Evolutionary conservation across 768 basidiomycete species (phyloP), one percentile per base, ranked within the genome.

Genomic region (Auricularia cornea): DNA sequence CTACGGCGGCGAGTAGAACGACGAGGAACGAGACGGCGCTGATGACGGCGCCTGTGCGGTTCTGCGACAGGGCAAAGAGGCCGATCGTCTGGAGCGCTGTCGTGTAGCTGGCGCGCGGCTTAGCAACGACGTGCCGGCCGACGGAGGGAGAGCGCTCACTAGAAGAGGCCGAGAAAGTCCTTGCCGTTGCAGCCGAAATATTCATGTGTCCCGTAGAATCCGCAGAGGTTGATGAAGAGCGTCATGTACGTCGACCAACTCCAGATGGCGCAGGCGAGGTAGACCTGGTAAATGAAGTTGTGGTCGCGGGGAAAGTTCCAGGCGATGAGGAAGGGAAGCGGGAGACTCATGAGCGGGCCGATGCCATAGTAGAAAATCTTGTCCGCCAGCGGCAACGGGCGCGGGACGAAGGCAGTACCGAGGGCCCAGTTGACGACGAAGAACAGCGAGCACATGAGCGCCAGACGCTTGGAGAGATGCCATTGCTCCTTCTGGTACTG

Each of bases 301-400:
- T 82, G 79, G 65, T 86, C 82, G 51, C 87, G 79, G 2, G 90
- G 90, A 78, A 84, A 85, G 76, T 93, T 86, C 69, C 82, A 87
- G 62, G 87, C 76, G 62, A 91, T 81, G 78, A 90, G 79, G 60
- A 83, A 71, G 31, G 84, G 70, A 38, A 91, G 74, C 1, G 87
- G 88, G 26, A 91, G 71, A 31, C 82, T 87, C 60, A 89, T 71
- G 3, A 75, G 72, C 2, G 89, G 84, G 2, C 84, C 81, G 66
- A 88, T 77, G 20, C 78, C 84, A 70, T 83, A 88, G 68, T 84
- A 79, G 72, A 85, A 87, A 29, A 84, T 76, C 67, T 84, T 80
- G 72, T 92, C 88, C 40, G 81, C 72, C 3, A 81, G 67, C 20
- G 72, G 74, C 14, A 75, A 65, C 14, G 81, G 80, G 30, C 70